Conservation (phyloP, 129 eudicot genomes). For the Lactuca sativa region DNA sequence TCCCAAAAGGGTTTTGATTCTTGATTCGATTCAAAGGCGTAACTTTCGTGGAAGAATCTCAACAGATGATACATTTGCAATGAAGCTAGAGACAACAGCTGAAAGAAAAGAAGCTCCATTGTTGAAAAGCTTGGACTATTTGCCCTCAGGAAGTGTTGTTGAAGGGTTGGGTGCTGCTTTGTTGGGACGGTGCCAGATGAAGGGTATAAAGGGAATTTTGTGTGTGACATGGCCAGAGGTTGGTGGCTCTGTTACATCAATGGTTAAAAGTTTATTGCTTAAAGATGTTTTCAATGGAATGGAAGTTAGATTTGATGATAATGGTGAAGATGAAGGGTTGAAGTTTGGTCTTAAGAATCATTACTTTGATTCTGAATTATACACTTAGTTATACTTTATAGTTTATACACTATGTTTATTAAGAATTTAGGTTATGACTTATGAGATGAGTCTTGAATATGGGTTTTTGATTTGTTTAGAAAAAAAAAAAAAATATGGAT, state of each 20-base stretch:
- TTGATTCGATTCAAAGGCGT: conserved; percentile 74
- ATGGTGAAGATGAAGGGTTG: conserved; percentile 46
- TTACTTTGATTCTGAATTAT: conserved; percentile 66
- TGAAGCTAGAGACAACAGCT: conserved; percentile 72
- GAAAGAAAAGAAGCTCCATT: conserved; percentile 49
- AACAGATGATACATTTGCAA: conserved; percentile 73
- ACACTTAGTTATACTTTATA: conserved; percentile 41
- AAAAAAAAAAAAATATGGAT: background rate
- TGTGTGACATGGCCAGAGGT: conserved; percentile 86
- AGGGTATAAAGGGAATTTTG: conserved; percentile 67
- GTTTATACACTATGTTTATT: background rate
- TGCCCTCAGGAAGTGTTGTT: conserved; percentile 89
- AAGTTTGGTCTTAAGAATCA: conserved; percentile 56
- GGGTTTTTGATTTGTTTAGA: conserved; percentile 9
- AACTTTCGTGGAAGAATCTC: conserved; percentile 88
- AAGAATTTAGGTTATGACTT: background rate
- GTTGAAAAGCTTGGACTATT: conserved; percentile 55
- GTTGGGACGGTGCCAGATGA: conserved; percentile 67
- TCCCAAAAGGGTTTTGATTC: conserved; percentile 69
- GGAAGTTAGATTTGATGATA: conserved; percentile 36
- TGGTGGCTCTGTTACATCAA: conserved; percentile 53
- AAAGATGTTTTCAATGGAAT: conserved; percentile 55
- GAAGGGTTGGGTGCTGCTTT: conserved; percentile 95
- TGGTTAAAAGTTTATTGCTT: conserved; percentile 52
- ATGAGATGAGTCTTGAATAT: background rate